Conservation (phyloP, 1,139 yeast species). For the Nakaseomyces delphensis region DNA sequence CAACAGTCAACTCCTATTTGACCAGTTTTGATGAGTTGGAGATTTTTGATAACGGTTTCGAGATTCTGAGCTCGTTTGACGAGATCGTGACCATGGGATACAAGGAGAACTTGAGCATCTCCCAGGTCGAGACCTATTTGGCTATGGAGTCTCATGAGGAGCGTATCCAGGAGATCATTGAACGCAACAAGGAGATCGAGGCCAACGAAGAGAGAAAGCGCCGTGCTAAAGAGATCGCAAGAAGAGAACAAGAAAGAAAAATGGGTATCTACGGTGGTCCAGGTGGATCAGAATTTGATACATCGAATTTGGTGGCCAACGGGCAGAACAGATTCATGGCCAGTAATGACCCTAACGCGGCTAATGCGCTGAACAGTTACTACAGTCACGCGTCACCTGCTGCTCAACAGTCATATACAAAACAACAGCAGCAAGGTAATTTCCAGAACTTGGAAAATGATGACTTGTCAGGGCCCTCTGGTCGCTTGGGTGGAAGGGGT, state of each 20-base stretch:
- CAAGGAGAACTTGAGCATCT: slow-evolving; percentile 73
- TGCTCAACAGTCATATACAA: slow-evolving; percentile 32
- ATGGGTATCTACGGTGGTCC: slow-evolving; percentile 22
- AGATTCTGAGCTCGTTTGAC: slow-evolving; percentile 84
- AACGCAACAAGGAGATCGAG: slow-evolving; percentile 91
- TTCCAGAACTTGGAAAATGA: slow-evolving; percentile 4
- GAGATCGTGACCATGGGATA: slow-evolving; percentile 87
- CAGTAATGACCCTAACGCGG: slow-evolving; percentile 28
- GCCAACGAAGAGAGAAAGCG: slow-evolving; percentile 96
- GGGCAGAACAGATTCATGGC: slow-evolving; percentile 20
- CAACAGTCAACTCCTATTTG: slow-evolving; percentile 68
- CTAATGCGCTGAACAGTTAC: slow-evolving; percentile 31
- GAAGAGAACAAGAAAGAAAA: slow-evolving; percentile 69
- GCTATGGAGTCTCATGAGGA: slow-evolving; percentile 99
- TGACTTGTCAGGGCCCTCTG: background rate
- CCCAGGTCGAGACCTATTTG: slow-evolving; percentile 82
- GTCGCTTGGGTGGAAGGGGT: slow-evolving; percentile 18
- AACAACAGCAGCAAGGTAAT: slow-evolving; percentile 10
- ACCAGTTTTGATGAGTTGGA: slow-evolving; percentile 75
- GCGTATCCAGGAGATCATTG: slow-evolving; percentile 95
- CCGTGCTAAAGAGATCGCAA: slow-evolving; percentile 89
- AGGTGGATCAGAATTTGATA: slow-evolving; percentile 2
- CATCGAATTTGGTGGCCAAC: slow-evolving; percentile 14
- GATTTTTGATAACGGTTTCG: slow-evolving; percentile 77
- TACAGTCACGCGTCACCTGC: slow-evolving; percentile 33